Evolutionary conservation across 1,139 yeast species (phyloP).

Genomic region (Yamadazyma kanchanaburiensis): DNA sequence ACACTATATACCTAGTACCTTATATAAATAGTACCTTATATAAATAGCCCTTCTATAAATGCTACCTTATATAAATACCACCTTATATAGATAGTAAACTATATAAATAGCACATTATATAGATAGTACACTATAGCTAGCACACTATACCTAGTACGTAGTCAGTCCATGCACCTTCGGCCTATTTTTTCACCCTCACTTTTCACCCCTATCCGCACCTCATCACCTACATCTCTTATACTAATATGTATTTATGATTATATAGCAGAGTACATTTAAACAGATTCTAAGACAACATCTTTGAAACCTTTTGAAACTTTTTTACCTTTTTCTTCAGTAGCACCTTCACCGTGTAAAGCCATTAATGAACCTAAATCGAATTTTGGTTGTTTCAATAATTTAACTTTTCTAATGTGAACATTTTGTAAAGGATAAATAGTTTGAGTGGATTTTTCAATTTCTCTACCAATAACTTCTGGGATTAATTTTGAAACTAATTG

Average conservation of each 20-base stretch:
- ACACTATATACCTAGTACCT: no score
- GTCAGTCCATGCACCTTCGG: no score
- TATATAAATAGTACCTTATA: no score
- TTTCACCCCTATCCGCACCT: no score
- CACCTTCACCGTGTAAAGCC: conserved; percentile 51
- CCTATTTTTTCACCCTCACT: no score
- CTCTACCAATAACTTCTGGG: conserved; percentile 54
- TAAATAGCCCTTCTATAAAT: no score
- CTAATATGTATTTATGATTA: conserved; percentile 13
- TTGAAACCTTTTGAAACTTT: conserved; percentile 47
- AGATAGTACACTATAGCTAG: no score
- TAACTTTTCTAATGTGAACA: conserved; percentile 52
- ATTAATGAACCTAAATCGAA: conserved; percentile 51
- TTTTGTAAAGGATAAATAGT: conserved; percentile 51
- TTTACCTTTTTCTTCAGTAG: conserved; percentile 51
- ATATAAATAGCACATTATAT: no score
- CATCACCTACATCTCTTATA: conserved; percentile 1
- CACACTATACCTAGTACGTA: no score
- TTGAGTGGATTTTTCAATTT: conserved; percentile 51
- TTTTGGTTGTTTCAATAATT: conserved; percentile 51
- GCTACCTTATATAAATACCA: no score
- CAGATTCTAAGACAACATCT: conserved; percentile 50
- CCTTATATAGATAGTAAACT: no score
- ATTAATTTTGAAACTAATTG: conserved; percentile 51
- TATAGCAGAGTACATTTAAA: conserved; percentile 20